These are phyloP conservation scores for Saccharomyces mikatae DNA, from an alignment of 805 yeast genomes.

Conservation along the genomic window DNA sequence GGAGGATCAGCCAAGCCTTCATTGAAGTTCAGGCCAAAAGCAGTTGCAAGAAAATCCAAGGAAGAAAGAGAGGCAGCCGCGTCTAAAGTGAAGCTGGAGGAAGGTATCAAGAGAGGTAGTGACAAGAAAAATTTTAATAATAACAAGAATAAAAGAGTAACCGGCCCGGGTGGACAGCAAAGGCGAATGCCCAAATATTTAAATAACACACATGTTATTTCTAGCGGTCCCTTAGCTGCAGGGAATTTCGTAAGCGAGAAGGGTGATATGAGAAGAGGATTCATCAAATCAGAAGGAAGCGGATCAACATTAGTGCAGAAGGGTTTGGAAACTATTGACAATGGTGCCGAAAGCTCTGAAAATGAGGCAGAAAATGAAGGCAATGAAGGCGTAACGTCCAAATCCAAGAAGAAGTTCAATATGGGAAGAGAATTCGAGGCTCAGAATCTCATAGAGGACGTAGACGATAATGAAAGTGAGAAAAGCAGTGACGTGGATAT, in stretches of 20 bases:
- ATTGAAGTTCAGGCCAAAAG: constrained; percentile 77
- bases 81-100: constrained; percentile 39
- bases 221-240: constrained; percentile 66
- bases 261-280: constrained; percentile 19
- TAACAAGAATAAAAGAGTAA: constrained; percentile 11
- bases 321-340: constrained; percentile 18
- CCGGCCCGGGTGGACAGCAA: constrained; percentile 14
- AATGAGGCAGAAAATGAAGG: constrained; percentile 38
- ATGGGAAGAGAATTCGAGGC: constrained; percentile 55
- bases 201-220: constrained; percentile 49
- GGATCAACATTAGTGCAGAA: constrained; percentile 18
- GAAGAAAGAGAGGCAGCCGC: constrained; percentile 79
- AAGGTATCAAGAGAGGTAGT: constrained; percentile 5
- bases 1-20: constrained; percentile 35
- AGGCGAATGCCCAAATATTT: constrained; percentile 26
- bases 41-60: constrained; percentile 72
- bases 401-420: constrained; percentile 39
- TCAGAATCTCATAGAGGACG: constrained; percentile 26
- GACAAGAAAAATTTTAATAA: constrained; percentile 12
- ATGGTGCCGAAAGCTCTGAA: constrained; percentile 28
- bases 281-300: constrained; percentile 17
- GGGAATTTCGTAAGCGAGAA: constrained; percentile 36
- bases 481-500: constrained; percentile 15
- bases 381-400: constrained; percentile 21
- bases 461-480: constrained; percentile 14